Base-by-base conservation (phyloP, 768 basidiomycete genomes). In the Leccinum incarnatum region DNA sequence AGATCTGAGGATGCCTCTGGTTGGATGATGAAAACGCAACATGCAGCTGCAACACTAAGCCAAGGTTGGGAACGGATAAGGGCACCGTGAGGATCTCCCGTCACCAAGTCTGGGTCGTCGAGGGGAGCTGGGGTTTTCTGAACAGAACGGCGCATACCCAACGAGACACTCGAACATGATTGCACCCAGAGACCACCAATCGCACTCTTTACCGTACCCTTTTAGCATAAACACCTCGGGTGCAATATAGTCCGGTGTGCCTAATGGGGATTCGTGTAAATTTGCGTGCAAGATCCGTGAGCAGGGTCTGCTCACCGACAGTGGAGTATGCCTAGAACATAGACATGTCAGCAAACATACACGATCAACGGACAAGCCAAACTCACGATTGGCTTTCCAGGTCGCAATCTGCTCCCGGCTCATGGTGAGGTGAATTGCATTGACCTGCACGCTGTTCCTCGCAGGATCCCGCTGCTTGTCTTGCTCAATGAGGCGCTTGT, bases 111-210 rank as follows among this genome's bases (percentile, higher is more conserved):
- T 1, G 54, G 9, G 14, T 56, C 51, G 9, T 11, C n/a, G 0
- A 3, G 2, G 29, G 6, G 25, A 2, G 64, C 90, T 91, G 15
- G 96, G 95, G 68, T 93, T 94, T 70, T 98, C 95, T 4, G 94
- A 87, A 75, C 96, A 99, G 83, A 98, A 98, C 5, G 95, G 96
- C 15, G 96, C 95, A 72, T 95, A 98, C 60, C 96, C 96, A 62
- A 98, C 94, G 36, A 99, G 80, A 75, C 96, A 98, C 75, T 99
- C 96, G 71, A 95, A 99, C 87, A 95, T 97, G 73, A 99, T 98
- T 5, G 96, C 95, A 12, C 96, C 96, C 56, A 99, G 77, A 37
- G 96, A 98, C 96, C 96, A 99, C 96, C 96, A 99, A 75, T 99
- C 96, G 71, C 96, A 98, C 75, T 98, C 96, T 74, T 96, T 95